Percentiles rank a stretch among this genome's conserved stretches.
phyloP scores from a whole-genome alignment of 202 grass and related monocot genomes.

The Setaria italica region DNA sequence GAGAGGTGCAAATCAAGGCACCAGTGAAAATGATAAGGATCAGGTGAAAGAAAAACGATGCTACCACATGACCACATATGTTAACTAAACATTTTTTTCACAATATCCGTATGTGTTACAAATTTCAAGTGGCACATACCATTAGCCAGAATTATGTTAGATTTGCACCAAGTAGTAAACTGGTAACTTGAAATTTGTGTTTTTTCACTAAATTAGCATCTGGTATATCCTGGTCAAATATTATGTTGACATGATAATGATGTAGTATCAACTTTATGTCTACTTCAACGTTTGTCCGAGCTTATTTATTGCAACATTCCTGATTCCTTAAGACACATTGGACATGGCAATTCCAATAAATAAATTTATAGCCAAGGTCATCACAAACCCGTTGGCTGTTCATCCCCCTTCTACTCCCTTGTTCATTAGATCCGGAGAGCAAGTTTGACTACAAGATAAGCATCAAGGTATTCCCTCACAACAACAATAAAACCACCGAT shows the following conservation, averaged over 20 bases:
- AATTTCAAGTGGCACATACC: background rate
- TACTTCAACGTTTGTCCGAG: background rate
- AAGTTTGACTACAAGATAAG: background rate
- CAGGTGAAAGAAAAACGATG: background rate
- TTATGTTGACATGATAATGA: background rate
- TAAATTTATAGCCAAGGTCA: background rate
- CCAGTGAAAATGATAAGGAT: background rate
- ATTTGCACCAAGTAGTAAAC: background rate
- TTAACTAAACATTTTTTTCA: background rate
- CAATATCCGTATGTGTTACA: background rate
- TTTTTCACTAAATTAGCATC: background rate
- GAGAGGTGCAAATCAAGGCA: conserved; percentile 7
- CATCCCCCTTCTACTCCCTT: background rate
- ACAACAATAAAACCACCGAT: background rate
- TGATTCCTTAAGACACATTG: background rate
- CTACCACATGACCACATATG: background rate
- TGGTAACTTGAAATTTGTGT: background rate
- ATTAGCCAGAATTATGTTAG: background rate
- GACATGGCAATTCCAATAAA: background rate
- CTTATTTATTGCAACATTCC: conserved; percentile 24
- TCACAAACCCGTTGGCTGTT: background rate
- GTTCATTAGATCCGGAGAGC: background rate
- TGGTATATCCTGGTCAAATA: background rate
- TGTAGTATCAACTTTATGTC: background rate
- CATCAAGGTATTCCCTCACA: background rate